Conservation (phyloP, 2,329 filamentous ascomycete genomes). For the Reticulascus tulasneorum region DNA sequence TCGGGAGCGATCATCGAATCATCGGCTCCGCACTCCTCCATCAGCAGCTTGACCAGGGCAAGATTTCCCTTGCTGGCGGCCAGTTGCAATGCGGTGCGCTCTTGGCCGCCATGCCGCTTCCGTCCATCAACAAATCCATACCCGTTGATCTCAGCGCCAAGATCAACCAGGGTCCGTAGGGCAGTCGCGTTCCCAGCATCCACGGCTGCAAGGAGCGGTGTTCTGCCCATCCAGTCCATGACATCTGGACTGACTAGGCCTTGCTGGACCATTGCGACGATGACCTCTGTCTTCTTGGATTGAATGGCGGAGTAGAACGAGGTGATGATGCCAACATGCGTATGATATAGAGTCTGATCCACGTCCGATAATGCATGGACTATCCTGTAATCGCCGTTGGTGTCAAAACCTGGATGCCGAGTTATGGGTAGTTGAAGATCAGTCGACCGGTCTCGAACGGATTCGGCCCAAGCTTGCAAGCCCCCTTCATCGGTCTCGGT, state of each 20-base stretch:
- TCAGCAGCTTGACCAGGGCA: slow-evolving; percentile 35
- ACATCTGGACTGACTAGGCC: slow-evolving; percentile 36
- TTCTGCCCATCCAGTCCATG: slow-evolving; percentile 21
- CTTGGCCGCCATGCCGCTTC: slow-evolving; percentile 5
- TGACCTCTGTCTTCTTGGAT: slow-evolving; percentile 20
- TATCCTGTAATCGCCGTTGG: too few species aligned
- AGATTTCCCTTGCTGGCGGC: slow-evolving; percentile 37
- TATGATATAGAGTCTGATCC: too few species aligned
- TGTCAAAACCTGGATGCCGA: too few species aligned
- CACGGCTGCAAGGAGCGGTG: slow-evolving; percentile 33
- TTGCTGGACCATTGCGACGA: slow-evolving; percentile 23
- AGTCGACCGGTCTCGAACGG: too few species aligned
- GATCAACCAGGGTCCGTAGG: slow-evolving; percentile 27
- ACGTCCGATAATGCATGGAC: too few species aligned
- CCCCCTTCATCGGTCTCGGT: too few species aligned
- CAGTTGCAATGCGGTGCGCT: slow-evolving; percentile 40
- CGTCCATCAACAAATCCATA: slow-evolving; percentile 22
- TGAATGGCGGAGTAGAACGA: slow-evolving; percentile 26
- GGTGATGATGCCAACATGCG: too few species aligned
- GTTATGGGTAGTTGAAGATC: too few species aligned
- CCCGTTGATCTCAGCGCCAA: slow-evolving; percentile 30
- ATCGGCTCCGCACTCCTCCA: slow-evolving; percentile 35
- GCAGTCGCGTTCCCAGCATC: slow-evolving; percentile 22
- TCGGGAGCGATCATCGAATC: slow-evolving; percentile 40
- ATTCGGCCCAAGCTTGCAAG: too few species aligned